Percentiles rank a stretch among this genome's conserved stretches.
Conservation (phyloP, 2,329 filamentous ascomycete species). For the Dothistroma pini region DNA sequence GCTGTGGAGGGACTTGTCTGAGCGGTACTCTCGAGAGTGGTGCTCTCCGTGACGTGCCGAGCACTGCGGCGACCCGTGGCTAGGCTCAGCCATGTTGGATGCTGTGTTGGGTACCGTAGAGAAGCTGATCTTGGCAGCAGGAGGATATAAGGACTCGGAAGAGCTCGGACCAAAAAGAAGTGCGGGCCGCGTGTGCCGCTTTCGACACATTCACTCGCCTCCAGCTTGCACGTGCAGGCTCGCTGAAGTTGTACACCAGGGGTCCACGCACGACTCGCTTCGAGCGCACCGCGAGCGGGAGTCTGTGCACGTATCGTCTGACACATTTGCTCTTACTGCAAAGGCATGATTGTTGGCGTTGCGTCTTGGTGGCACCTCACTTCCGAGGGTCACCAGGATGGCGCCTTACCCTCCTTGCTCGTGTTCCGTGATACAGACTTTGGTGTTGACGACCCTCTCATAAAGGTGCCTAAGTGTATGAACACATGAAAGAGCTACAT, state of each 20-base stretch:
- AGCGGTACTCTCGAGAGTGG: not conserved
- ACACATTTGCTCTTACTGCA: too few species aligned
- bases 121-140: not conserved
- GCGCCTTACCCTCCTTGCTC: not conserved
- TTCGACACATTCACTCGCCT: not conserved
- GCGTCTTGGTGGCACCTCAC: too few species aligned
- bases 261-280: not conserved
- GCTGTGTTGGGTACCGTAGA: not conserved
- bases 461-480: not conserved
- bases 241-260: not conserved
- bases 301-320: too few species aligned
- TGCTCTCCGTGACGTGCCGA: not conserved
- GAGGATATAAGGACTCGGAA: not conserved
- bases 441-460: too few species aligned
- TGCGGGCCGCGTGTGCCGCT: not conserved
- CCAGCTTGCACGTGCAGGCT: not conserved
- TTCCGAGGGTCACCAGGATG: too few species aligned
- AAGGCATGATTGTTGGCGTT: too few species aligned
- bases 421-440: too few species aligned
- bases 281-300: not conserved
- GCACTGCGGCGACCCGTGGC: not conserved
- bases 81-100: not conserved
- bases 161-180: not conserved
- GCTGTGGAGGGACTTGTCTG: not conserved
- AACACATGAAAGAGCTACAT: not conserved